A percentile compares a stretch with the other conserved stretches of the same genome.
Conservation (phyloP, 768 basidiomycete species). For the Hygrophoropsis aurantiaca region DNA sequence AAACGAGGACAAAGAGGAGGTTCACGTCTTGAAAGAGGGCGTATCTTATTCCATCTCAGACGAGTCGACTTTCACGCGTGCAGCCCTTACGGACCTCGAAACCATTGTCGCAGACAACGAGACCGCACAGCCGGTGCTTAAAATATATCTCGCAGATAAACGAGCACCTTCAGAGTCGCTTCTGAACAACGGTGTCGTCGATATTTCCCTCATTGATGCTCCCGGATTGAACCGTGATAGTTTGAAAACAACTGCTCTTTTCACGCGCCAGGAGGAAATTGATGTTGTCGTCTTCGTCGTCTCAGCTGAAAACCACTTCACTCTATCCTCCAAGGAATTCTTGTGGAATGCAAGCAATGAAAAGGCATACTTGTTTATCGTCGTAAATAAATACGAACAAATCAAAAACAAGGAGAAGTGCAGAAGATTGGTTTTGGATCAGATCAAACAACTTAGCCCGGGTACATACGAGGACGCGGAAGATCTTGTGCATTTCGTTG, state of each 20-base stretch:
- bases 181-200: slow-evolving; percentile 92
- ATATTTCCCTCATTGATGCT: slow-evolving; percentile 97
- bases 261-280: slow-evolving; percentile 95
- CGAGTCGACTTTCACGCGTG: slow-evolving; percentile 73
- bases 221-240: slow-evolving; percentile 97
- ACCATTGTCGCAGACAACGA: slow-evolving; percentile 63
- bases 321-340: slow-evolving; percentile 93
- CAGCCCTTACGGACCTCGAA: slow-evolving; percentile 69
- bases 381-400: slow-evolving; percentile 96
- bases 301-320: slow-evolving; percentile 98
- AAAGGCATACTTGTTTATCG: slow-evolving; percentile 97
- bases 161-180: slow-evolving; percentile 79
- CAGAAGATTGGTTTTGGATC: slow-evolving; percentile 82
- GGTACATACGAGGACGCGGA: slow-evolving; percentile 86
- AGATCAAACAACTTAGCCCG: slow-evolving; percentile 92
- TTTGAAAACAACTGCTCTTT: slow-evolving; percentile 91
- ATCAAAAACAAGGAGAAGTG: slow-evolving; percentile 96
- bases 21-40: slow-evolving; percentile 77
- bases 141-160: slow-evolving; percentile 85
- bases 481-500: slow-evolving; percentile 98
- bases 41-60: slow-evolving; percentile 67
- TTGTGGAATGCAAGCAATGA: slow-evolving; percentile 90
- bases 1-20: slow-evolving; percentile 78
- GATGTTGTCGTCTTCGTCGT: slow-evolving; percentile 99
- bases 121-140: slow-evolving; percentile 67